A percentile compares a stretch with the other conserved stretches of the same genome.
phyloP scores from a whole-genome alignment of 148 eudicot genomes.

The Amaranthus hypochondriacus region DNA sequence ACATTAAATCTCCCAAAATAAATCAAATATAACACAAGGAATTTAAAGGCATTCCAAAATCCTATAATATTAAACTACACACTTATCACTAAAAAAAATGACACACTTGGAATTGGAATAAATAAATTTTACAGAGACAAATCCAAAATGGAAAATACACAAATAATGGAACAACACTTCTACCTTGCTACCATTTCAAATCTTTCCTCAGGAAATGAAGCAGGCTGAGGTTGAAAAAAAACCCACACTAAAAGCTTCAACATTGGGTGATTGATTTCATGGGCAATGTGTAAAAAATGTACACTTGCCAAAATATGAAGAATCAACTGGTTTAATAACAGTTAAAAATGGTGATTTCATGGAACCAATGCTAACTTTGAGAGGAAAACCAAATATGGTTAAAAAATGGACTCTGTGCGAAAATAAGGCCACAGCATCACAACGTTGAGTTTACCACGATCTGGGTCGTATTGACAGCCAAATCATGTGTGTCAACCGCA shows the following conservation, averaged over 20 bases:
- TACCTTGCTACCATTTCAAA: conserved; percentile 34
- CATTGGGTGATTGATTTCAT: conserved; percentile 17
- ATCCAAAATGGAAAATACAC: not conserved
- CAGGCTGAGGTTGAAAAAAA: conserved; percentile 60
- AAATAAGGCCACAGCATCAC: too few relatives aligned
- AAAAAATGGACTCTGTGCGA: not conserved
- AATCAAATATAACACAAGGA: not conserved
- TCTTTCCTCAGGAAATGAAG: conserved; percentile 30
- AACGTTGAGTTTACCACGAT: too few relatives aligned
- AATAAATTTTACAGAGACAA: conserved; percentile 1
- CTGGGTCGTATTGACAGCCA: too few relatives aligned
- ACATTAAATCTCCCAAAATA: not conserved
- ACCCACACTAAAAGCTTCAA: not conserved
- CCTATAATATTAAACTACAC: conserved; percentile 8
- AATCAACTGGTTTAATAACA: conserved; percentile 4
- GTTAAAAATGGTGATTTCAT: not conserved
- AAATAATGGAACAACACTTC: conserved; percentile 47
- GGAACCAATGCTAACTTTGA: conserved; percentile 14
- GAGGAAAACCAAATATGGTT: not conserved
- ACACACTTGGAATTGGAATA: not conserved
- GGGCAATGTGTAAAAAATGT: conserved; percentile 51
- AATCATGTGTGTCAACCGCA: too few relatives aligned
- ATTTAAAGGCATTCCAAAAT: conserved; percentile 1
- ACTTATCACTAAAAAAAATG: not conserved
- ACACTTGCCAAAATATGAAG: conserved; percentile 40